A percentile compares a stretch with the other conserved stretches of the same genome.
phyloP scores from a whole-genome alignment of 306 rosid species.

The Nissolia schottii region DNA sequence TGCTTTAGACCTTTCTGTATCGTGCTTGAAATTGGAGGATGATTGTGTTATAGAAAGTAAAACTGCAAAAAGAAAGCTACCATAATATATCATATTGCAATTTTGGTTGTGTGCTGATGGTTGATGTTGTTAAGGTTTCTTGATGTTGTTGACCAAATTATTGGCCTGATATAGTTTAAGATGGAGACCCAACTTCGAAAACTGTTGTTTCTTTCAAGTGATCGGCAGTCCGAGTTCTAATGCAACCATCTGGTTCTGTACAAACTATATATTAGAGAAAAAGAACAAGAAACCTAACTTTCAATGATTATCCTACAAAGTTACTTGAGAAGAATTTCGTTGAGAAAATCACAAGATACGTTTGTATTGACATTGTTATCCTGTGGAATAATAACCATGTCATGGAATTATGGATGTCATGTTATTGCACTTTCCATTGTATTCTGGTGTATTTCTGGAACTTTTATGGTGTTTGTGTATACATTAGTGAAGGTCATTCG shows the following conservation, averaged over 20 bases:
- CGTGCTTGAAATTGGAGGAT: neutral
- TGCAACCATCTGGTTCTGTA: neutral
- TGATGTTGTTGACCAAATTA: neutral
- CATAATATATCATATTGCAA: neutral
- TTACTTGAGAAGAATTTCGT: neutral
- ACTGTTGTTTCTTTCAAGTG: neutral
- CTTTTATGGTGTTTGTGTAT: neutral
- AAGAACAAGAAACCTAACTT: neutral
- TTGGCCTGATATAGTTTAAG: neutral
- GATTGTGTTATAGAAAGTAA: neutral
- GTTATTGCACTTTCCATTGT: neutral
- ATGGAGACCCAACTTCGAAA: neutral
- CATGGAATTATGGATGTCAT: neutral
- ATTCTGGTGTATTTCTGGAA: constrained; percentile 4
- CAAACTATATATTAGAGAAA: neutral
- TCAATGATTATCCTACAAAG: neutral
- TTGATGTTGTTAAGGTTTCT: neutral
- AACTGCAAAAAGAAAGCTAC: neutral
- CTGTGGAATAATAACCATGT: neutral
- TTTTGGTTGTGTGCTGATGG: neutral
- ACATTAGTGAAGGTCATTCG: neutral
- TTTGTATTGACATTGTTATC: neutral
- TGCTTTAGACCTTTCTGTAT: neutral
- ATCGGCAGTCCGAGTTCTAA: neutral
- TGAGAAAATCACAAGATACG: neutral